These are phyloP conservation scores for Dactylellina parvicollis DNA, from an alignment of 2,329 filamentous ascomycete species.

Conservation along the genomic window DNA sequence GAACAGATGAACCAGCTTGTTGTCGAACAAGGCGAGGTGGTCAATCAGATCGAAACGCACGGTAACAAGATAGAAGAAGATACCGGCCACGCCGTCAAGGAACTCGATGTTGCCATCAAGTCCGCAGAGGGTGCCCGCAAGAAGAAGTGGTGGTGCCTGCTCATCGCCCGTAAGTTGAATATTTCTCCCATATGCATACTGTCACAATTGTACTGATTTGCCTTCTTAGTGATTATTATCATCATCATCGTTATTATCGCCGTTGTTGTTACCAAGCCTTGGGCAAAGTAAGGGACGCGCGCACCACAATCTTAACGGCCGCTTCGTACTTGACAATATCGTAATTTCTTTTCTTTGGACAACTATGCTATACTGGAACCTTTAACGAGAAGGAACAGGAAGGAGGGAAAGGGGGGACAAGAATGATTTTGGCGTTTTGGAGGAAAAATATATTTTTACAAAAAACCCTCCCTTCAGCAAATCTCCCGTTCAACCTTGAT, in stretches of 20 bases:
- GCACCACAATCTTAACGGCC: constrained; percentile 10
- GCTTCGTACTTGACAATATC: not conserved
- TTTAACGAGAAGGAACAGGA: not conserved
- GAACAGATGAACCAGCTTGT: constrained; percentile 87
- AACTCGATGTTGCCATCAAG: constrained; percentile 75
- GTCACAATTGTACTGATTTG: constrained; percentile 4
- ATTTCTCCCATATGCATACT: not conserved
- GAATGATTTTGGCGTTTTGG: constrained; percentile 18
- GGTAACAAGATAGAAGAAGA: constrained; percentile 86
- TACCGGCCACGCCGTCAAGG: constrained; percentile 78
- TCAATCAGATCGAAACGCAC: constrained; percentile 84
- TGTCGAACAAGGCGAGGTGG: constrained; percentile 82
- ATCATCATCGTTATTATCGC: constrained; percentile 54
- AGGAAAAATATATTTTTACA: constrained; percentile 16
- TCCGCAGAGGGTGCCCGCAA: constrained; percentile 74
- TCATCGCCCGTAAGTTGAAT: constrained; percentile 39
- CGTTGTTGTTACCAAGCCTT: constrained; percentile 54
- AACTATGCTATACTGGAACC: not conserved
- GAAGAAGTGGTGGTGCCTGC: constrained; percentile 73
- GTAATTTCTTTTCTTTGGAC: not conserved
- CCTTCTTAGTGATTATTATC: constrained; percentile 55
- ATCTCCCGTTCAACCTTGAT: not conserved
- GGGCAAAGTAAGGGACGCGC: constrained; percentile 45
- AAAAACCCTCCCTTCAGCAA: constrained; percentile 3
- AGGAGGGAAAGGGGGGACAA: constrained; percentile 6